A percentile compares a stretch with the other conserved stretches of the same genome.
Conservation (phyloP, 2,329 filamentous ascomycete genomes). For the Fusarium sp. region DNA sequence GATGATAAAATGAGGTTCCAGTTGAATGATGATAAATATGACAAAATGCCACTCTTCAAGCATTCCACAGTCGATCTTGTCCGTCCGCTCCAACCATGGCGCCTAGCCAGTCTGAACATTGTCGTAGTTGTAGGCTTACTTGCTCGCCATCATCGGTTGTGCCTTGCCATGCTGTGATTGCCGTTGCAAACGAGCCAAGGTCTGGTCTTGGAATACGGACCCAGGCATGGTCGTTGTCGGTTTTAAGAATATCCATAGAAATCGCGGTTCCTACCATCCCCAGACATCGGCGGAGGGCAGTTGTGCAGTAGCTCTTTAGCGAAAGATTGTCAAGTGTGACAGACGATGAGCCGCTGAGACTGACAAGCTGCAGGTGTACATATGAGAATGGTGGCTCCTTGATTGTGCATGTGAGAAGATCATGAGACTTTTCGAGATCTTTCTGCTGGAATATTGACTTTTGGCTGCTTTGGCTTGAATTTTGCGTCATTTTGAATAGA, state of each 20-base stretch:
- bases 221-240: conserved; percentile 67
- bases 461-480: conserved; percentile 23
- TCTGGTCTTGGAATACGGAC: conserved; percentile 72
- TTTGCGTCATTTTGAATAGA: conserved; percentile 37
- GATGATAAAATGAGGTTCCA: conserved; percentile 31
- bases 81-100: conserved; percentile 63
- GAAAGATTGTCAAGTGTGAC: conserved; percentile 68
- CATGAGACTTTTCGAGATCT: conserved; percentile 54
- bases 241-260: conserved; percentile 75
- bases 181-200: conserved; percentile 68
- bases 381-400: conserved; percentile 65
- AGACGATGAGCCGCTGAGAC: conserved; percentile 27
- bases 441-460: conserved; percentile 46
- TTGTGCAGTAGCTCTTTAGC: conserved; percentile 69
- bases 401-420: conserved; percentile 63
- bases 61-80: conserved; percentile 59
- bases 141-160: conserved; percentile 54
- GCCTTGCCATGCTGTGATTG: conserved; percentile 72
- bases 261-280: conserved; percentile 75
- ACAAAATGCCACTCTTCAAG: conserved; percentile 45
- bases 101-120: conserved; percentile 73
- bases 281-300: conserved; percentile 74
- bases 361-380: conserved; percentile 63
- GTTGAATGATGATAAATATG: conserved; percentile 28
- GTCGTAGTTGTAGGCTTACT: conserved; percentile 64